phyloP scores from a whole-genome alignment of 352 stramenopile genomes.

The Phytophthora ramorum region DNA sequence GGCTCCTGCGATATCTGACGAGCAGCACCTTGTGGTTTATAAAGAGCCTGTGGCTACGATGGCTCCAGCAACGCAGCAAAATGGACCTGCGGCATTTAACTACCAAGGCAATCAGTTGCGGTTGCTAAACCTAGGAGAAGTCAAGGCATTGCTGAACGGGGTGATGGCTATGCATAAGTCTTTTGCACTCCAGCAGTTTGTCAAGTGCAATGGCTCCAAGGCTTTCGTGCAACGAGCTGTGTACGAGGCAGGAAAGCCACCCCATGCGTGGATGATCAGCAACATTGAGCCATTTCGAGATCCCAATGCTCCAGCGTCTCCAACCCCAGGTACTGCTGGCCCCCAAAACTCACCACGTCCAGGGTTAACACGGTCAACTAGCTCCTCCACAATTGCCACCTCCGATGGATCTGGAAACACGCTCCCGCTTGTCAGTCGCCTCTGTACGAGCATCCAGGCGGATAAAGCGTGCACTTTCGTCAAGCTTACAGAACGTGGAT shows the following conservation, averaged over 20 bases:
- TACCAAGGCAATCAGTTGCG: conserved; percentile 72
- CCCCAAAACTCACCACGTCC: conserved; percentile 20
- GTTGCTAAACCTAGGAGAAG: conserved; percentile 64
- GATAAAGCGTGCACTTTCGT: conserved; percentile 82
- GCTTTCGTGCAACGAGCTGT: conserved; percentile 75
- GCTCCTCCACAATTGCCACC: conserved; percentile 19
- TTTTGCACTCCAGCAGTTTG: conserved; percentile 77
- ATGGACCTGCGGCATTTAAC: conserved; percentile 24
- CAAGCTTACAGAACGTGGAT: conserved; percentile 80
- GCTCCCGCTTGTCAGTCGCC: conserved; percentile 50
- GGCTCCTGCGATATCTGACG: conserved; percentile 28
- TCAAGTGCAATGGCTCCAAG: conserved; percentile 77
- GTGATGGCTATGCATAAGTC: conserved; percentile 65
- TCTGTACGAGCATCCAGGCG: conserved; percentile 70
- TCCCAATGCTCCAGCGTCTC: conserved; percentile 14
- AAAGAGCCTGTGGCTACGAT: conserved; percentile 64
- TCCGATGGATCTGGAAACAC: conserved; percentile 9
- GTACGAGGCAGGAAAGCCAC: conserved; percentile 65
- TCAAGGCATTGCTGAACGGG: conserved; percentile 75
- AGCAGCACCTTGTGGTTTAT: conserved; percentile 67
- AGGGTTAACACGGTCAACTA: conserved; percentile 13
- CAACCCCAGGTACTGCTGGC: conserved; percentile 10
- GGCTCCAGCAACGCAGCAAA: conserved; percentile 9
- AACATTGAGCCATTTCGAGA: conserved; percentile 64
- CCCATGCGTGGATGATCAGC: conserved; percentile 84